A percentile compares a stretch with the other conserved stretches of the same genome.
Conservation (phyloP, 768 basidiomycete species). For the Pilatotrama ljubarskyi region DNA sequence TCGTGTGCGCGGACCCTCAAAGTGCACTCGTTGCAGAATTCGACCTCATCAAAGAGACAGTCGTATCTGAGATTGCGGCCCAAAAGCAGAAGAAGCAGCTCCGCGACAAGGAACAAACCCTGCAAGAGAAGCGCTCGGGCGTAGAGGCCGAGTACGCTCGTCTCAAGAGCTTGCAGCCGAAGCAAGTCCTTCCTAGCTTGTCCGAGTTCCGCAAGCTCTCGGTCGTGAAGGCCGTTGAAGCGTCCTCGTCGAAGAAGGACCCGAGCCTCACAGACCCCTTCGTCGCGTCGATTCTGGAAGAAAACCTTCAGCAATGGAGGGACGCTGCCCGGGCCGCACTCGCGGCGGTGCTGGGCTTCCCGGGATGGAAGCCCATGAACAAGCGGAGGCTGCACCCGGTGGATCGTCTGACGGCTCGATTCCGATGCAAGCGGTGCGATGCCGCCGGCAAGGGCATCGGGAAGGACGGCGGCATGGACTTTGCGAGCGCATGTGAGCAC, state of each 20-base stretch:
- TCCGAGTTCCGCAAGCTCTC: slow-evolving; percentile 51
- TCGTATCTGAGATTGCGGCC: slow-evolving; percentile 34
- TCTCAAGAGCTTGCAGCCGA: slow-evolving; percentile 36
- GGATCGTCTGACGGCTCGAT: slow-evolving; percentile 58
- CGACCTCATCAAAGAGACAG: slow-evolving; percentile 10
- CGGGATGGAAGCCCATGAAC: slow-evolving; percentile 53
- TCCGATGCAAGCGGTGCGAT: slow-evolving; percentile 55
- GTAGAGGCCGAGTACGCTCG: slow-evolving; percentile 43
- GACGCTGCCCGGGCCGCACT: slow-evolving; percentile 45
- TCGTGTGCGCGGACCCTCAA: background rate
- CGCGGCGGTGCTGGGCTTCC: slow-evolving; percentile 47
- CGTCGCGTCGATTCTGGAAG: slow-evolving; percentile 39
- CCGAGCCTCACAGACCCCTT: slow-evolving; percentile 34
- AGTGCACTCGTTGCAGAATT: slow-evolving; percentile 32
- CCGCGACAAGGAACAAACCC: slow-evolving; percentile 28
- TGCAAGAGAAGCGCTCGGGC: slow-evolving; percentile 30
- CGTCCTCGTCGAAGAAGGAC: slow-evolving; percentile 18
- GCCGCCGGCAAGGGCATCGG: slow-evolving; percentile 34
- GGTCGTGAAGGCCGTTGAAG: slow-evolving; percentile 39
- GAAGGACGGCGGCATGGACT: slow-evolving; percentile 52
- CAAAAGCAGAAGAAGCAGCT: slow-evolving; percentile 30
- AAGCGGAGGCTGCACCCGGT: slow-evolving; percentile 51
- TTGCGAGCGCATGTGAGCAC: slow-evolving; percentile 59
- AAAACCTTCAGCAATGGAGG: slow-evolving; percentile 53
- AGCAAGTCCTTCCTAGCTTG: slow-evolving; percentile 43